Evolutionary conservation across 2,329 filamentous ascomycete species (phyloP).

Genomic region (Sporothrix brasiliensis): DNA sequence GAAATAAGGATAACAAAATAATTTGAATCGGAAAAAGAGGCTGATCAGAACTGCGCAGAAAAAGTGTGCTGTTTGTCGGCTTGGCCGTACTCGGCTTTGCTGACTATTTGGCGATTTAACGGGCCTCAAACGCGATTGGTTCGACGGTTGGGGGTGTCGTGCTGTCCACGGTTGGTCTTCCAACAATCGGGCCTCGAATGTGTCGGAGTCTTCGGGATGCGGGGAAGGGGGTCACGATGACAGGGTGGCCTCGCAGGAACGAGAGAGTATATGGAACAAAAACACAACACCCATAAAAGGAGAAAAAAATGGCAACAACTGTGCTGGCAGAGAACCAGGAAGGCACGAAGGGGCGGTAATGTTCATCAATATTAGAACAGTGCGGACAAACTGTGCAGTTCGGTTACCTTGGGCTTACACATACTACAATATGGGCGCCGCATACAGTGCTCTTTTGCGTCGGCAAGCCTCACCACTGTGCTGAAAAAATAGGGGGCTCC

Average conservation of each 20-base stretch:
- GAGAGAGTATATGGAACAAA: conserved; percentile 1
- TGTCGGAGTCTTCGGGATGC: neutral
- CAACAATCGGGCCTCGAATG: conserved; percentile 9
- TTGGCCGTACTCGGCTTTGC: conserved; percentile 1
- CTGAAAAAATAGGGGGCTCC: conserved; percentile 25
- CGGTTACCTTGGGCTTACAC: neutral
- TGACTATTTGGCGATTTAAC: conserved; percentile 12
- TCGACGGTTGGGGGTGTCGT: neutral
- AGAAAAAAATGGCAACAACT: neutral
- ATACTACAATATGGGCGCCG: neutral
- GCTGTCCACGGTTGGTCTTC: neutral
- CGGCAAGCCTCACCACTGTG: conserved; percentile 3
- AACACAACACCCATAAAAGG: neutral
- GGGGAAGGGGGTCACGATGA: conserved; percentile 1
- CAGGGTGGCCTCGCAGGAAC: neutral
- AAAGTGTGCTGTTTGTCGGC: neutral
- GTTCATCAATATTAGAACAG: conserved; percentile 29
- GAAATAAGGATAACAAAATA: neutral
- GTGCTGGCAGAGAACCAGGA: neutral
- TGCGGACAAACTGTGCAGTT: neutral
- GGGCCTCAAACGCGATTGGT: conserved; percentile 1
- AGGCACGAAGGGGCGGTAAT: conserved; percentile 4
- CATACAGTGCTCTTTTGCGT: neutral
- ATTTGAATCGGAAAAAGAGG: neutral
- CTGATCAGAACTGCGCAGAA: conserved; percentile 4